These are phyloP conservation scores for Rhodotorula sp. DNA, from an alignment of 1,284 basidiomycete genomes.

Conservation along the genomic window DNA sequence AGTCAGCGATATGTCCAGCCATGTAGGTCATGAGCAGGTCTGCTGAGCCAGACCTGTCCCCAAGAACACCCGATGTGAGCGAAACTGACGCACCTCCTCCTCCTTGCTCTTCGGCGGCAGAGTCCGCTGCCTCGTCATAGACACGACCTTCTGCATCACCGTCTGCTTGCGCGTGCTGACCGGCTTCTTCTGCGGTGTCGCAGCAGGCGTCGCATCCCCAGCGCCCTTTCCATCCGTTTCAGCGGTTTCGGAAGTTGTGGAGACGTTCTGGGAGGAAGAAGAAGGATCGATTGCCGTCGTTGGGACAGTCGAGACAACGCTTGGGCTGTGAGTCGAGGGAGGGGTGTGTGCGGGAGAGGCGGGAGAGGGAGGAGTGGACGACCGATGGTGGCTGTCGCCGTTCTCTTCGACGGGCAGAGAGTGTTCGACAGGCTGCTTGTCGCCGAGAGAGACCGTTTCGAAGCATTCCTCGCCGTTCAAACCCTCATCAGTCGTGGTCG, in stretches of 20 bases:
- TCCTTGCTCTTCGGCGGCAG: slow-evolving; percentile 44
- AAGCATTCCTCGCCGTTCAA: slow-evolving; percentile 5
- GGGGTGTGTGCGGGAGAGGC: slow-evolving; percentile 6
- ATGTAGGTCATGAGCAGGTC: too few relatives aligned
- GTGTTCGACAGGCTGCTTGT: too few relatives aligned
- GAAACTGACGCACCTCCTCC: slow-evolving; percentile 41
- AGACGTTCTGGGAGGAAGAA: neutral
- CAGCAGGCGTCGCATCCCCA: slow-evolving; percentile 3
- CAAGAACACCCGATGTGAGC: neutral
- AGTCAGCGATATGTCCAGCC: too few relatives aligned
- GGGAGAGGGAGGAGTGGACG: neutral
- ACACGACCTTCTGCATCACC: slow-evolving; percentile 42
- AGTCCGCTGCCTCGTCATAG: slow-evolving; percentile 43
- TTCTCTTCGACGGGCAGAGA: neutral
- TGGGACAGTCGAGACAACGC: slow-evolving; percentile 3
- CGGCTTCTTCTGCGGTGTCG: slow-evolving; percentile 15
- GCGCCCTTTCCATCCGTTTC: neutral
- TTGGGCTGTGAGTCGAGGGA: slow-evolving; percentile 6
- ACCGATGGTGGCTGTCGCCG: neutral
- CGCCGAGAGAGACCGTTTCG: slow-evolving; percentile 19
- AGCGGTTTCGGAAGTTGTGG: neutral
- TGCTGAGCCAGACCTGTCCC: too few relatives aligned
- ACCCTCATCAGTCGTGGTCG: neutral
- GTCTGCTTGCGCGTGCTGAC: slow-evolving; percentile 14
- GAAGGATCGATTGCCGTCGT: neutral